Conservation (phyloP, 2,329 filamentous ascomycete species). For the Coccinonectria pachysandricola region DNA sequence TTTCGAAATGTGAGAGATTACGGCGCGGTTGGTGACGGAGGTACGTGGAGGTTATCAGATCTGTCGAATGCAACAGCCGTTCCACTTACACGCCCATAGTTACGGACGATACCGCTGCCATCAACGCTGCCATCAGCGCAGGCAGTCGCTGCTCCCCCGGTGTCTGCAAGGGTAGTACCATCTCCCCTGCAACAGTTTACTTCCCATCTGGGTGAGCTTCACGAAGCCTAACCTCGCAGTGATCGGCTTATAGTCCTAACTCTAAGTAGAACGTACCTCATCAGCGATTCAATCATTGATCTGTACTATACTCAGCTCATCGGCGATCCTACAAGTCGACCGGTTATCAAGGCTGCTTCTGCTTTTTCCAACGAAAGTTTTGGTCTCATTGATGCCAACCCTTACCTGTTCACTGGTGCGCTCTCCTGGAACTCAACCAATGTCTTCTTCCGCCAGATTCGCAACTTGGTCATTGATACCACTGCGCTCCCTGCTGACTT, state of each 20-base stretch:
- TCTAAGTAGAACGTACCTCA: conserved; percentile 48
- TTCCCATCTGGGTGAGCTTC: conserved; percentile 24
- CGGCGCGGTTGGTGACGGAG: conserved; percentile 21
- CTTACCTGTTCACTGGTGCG: conserved; percentile 29
- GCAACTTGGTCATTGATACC: conserved; percentile 47
- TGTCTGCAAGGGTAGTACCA: conserved; percentile 21
- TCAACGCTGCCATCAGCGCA: conserved; percentile 19
- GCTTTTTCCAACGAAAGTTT: conserved; percentile 33
- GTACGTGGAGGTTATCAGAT: conserved; percentile 7
- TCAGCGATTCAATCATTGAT: conserved; percentile 60
- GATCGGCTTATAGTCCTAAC: conserved; percentile 3
- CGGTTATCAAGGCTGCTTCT: conserved; percentile 43
- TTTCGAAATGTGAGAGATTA: conserved; percentile 23
- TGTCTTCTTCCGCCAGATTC: conserved; percentile 47
- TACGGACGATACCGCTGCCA: conserved; percentile 18
- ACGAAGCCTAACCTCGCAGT: background rate
- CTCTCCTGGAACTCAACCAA: conserved; percentile 46
- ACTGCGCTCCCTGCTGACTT: conserved; percentile 36
- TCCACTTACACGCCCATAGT: conserved; percentile 7
- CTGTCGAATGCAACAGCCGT: too few relatives aligned
- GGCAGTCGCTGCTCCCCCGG: conserved; percentile 14
- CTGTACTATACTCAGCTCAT: conserved; percentile 75
- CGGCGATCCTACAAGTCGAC: conserved; percentile 52
- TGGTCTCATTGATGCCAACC: conserved; percentile 38
- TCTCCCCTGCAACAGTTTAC: conserved; percentile 28